A percentile compares a stretch with the other conserved stretches of the same genome.
Evolutionary conservation across 2,329 filamentous ascomycete species (phyloP).

Genomic region (Beauveria sp.): DNA sequence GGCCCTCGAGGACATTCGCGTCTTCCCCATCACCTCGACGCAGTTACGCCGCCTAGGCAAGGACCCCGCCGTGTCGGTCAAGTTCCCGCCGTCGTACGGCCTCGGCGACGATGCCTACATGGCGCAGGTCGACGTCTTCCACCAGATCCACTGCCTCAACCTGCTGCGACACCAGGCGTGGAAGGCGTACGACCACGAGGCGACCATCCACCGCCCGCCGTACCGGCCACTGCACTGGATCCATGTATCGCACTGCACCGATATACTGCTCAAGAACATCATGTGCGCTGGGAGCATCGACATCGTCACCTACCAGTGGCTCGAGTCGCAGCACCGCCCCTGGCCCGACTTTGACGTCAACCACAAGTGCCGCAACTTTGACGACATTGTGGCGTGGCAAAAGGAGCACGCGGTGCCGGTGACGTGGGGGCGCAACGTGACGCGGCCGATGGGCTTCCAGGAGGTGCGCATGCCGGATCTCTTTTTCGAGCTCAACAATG

Average conservation of each 20-base stretch:
- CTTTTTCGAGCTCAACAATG: neutral
- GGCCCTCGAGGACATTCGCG: constrained; percentile 1
- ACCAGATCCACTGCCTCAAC: constrained; percentile 19
- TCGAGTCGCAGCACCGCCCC: constrained; percentile 10
- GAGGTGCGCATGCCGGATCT: constrained; percentile 3
- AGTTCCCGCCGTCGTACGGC: constrained; percentile 21
- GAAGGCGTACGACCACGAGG: constrained; percentile 11
- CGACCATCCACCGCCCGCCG: neutral
- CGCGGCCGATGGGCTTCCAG: neutral
- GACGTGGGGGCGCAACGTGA: constrained; percentile 2
- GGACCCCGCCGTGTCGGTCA: constrained; percentile 20
- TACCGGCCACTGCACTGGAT: constrained; percentile 5
- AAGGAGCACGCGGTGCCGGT: constrained; percentile 8
- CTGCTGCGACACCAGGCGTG: constrained; percentile 13
- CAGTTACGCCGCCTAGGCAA: constrained; percentile 22
- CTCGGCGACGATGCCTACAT: constrained; percentile 25
- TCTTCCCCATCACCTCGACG: constrained; percentile 17
- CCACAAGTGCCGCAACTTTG: constrained; percentile 16
- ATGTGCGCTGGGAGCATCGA: constrained; percentile 15
- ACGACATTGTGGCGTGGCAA: constrained; percentile 15
- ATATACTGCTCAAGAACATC: constrained; percentile 14
- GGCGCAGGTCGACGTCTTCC: constrained; percentile 23
- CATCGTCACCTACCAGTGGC: constrained; percentile 14
- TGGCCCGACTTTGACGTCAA: constrained; percentile 15
- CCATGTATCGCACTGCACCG: constrained; percentile 15